Evolutionary conservation across 2,329 filamentous ascomycete genomes (phyloP).

Genomic region (Simplicillium aogashimaense): DNA sequence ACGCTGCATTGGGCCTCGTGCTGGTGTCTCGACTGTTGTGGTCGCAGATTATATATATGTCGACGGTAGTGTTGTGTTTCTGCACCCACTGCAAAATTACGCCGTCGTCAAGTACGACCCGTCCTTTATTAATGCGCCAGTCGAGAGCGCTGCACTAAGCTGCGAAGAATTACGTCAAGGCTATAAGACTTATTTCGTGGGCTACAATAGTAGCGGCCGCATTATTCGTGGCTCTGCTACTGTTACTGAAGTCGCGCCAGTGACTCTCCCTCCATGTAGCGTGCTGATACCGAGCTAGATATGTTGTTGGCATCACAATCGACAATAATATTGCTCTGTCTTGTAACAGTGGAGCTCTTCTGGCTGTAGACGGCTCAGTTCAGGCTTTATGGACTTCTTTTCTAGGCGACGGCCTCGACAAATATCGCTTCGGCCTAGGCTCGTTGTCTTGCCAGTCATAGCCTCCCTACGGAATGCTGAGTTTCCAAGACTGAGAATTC

Average conservation of each 20-base stretch:
- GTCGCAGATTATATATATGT: conserved; percentile 95
- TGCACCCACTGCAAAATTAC: conserved; percentile 96
- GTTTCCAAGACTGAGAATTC: conserved; percentile 75
- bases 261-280: conserved; percentile 83
- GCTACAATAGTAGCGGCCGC: conserved; percentile 92
- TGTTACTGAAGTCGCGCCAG: conserved; percentile 93
- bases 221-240: conserved; percentile 90
- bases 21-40: conserved; percentile 81
- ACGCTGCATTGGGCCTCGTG: conserved; percentile 93
- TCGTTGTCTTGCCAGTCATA: conserved; percentile 83
- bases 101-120: conserved; percentile 92
- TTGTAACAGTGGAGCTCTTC: conserved; percentile 86
- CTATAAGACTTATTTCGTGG: conserved; percentile 89
- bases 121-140: conserved; percentile 82
- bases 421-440: conserved; percentile 92
- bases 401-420: conserved; percentile 82
- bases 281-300: conserved; percentile 89
- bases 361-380: conserved; percentile 81
- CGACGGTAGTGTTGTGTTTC: conserved; percentile 85
- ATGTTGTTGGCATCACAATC: conserved; percentile 92
- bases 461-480: conserved; percentile 72
- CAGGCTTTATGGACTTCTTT: conserved; percentile 96
- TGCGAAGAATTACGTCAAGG: conserved; percentile 60
- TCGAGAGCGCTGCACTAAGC: conserved; percentile 63
- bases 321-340: conserved; percentile 85